These are phyloP conservation scores for Cladophialophora yegresii DNA, from an alignment of 2,329 filamentous ascomycete genomes.

Conservation along the genomic window DNA sequence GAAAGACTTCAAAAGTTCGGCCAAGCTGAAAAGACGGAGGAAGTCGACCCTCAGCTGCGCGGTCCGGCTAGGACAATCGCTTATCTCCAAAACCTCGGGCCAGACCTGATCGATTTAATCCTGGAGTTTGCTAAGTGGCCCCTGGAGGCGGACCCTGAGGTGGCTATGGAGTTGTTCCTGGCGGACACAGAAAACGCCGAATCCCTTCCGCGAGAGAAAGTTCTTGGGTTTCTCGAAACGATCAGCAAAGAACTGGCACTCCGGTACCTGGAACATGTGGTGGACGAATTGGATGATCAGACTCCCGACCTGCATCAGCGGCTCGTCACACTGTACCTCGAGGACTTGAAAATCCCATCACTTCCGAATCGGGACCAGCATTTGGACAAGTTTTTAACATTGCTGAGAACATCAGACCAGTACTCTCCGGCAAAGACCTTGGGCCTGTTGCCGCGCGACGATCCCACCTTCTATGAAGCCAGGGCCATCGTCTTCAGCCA, in stretches of 20 bases:
- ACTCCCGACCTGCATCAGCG: slow-evolving; percentile 85
- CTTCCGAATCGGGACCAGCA: slow-evolving; percentile 58
- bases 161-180: slow-evolving; percentile 90
- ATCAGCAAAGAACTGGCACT: slow-evolving; percentile 73
- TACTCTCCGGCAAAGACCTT: slow-evolving; percentile 82
- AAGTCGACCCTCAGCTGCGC: slow-evolving; percentile 59
- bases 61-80: slow-evolving; percentile 81
- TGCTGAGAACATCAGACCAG: slow-evolving; percentile 73
- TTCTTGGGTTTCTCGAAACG: slow-evolving; percentile 70
- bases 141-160: slow-evolving; percentile 66
- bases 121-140: slow-evolving; percentile 92
- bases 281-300: slow-evolving; percentile 79
- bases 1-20: slow-evolving; percentile 82
- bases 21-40: slow-evolving; percentile 50
- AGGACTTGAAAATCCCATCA: slow-evolving; percentile 48
- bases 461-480: slow-evolving; percentile 82
- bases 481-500: slow-evolving; percentile 89
- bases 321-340: slow-evolving; percentile 72
- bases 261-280: slow-evolving; percentile 85
- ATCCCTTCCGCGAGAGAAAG: slow-evolving; percentile 73
- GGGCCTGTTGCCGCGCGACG: slow-evolving; percentile 74
- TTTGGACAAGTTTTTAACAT: slow-evolving; percentile 68
- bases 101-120: slow-evolving; percentile 85
- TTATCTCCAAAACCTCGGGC: slow-evolving; percentile 86
- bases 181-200: slow-evolving; percentile 95